Evolutionary conservation across 345 rosid species (phyloP), one percentile per base, ranked within the genome.

Genomic region (Reutealis trisperma): DNA sequence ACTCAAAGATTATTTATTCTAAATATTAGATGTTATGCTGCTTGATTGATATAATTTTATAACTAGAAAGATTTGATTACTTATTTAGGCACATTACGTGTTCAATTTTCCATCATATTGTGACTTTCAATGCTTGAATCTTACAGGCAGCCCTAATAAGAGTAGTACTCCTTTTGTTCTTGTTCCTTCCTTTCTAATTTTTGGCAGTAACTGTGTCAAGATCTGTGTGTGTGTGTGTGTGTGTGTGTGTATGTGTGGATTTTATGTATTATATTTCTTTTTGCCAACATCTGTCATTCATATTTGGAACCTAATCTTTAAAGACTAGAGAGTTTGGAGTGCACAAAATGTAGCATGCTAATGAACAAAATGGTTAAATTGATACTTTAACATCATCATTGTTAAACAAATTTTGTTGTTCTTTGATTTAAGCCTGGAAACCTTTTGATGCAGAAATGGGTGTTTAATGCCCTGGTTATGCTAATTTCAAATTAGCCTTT

Each of bases 1-100:
- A 16, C n/a, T 49, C n/a, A 10, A 74, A 27, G 21, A 62, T 75
- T 65, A 47, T 72, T 18, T 71, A n/a, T 49, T 54, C 24, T 61
- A 30, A 24, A 10, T 67, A 19, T 37, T 37, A 44, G 21, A 67
- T 47, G 27, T 45, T 45, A 67, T 67, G 19, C 11, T 0, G 6
- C 41, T 5, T 37, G 41, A 37, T 37, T 37, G 41, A 37, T 37
- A 37, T 37, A 37, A 37, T 37, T 37, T 37, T 6, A 5, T 37
- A 37, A 37, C 41, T 5, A 0, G 41, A 37, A 37, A 37, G 41
- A 37, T 37, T 5, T 37, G 41, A 7, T 37, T 37, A 6, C 41
- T 37, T 37, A 37, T 37, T 45, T 67, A 27, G 64, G 16, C 27
- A 61, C 14, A 45, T 67, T 41, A 22, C 30, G 1, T 24, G 34